Evolutionary conservation across 768 basidiomycete genomes (phyloP), one percentile per base, ranked within the genome.

Genomic region (Suillus plorans): DNA sequence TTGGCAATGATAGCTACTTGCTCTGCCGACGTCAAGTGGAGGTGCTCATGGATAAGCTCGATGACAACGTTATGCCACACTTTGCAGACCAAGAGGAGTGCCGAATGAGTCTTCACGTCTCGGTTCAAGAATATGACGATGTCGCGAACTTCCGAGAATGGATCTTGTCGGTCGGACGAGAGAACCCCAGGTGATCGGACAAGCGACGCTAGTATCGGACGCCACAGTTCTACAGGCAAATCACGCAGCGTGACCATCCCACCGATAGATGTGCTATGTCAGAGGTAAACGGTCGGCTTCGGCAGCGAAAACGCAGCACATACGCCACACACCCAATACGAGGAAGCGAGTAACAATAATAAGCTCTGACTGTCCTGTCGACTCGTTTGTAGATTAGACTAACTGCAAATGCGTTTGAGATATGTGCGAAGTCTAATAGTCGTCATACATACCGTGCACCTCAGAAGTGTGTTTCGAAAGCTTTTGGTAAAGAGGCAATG

Each of bases 171-270:
- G 56, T 79, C 76, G 25, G 78, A 60, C 9, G 73, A 70, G 31
- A 72, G 67, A 10, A 75, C 67, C 0, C 79, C 80, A 4, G 78
- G 73, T 4, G 78, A 69, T 34, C 79, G 73, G 66, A 78, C 66
- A 14, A 78, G 67, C 28, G 73, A 76, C 16, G 73, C 63, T 7
- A 83, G 72, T 18, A 82, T 78, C 55, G 75, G 77, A 14, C 76
- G 72, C 80, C 81, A 83, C n/a, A 80, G 70, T 61, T 80, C 79
- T 42, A 74, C 73, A 3, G 79, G 77, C 47, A 78, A 74, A 25
- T 63, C 36, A 37, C 72, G 73, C 28, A 67, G 52, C 18, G 28
- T 7, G 2, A 41, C 58, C 58, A 59, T 59, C 18, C 18, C 18
- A n/a, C 28, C 28, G 13, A 25, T 42, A n/a, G 10, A 42, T 20